Base-by-base conservation (phyloP, 2,329 filamentous ascomycete species). In the Ophiostoma novo-ulmi region DNA sequence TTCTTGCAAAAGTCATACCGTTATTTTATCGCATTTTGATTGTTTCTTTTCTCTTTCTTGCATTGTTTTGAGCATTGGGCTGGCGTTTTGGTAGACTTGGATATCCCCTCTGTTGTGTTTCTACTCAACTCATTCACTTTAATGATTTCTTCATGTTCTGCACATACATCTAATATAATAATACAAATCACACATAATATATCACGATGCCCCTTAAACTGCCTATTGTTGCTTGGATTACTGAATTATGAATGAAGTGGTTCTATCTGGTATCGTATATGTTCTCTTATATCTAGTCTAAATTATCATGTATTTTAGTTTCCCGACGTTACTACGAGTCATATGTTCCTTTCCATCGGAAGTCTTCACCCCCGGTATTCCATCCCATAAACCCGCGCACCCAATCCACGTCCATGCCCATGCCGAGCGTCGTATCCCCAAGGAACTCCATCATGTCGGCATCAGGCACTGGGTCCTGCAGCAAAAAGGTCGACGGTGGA, bases 361-460 rank as follows among this genome's bases (percentile, higher is more conserved):
- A 72, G 44, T 73, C 73, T 44, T 72, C 41, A 1, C 70, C 66
- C 3, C 72, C 63, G 2, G 70, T 14, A 13, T 72, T 71, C 74
- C 74, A 75, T 69, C 74, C 74, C 69, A 74, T 67, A 36, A 74
- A 72, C 13, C 39, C 41, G 8, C 64, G 38, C 35, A 71, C 68
- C 73, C 73, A 74, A 5, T 70, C 71, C 70, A 71, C 69, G 22
- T 71, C 66, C 6, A 67, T 31, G 11, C 69, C 70, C 26, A 67
- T 41, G 1, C 71, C 71, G 11, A 70, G 58, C 10, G 67, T 61
- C 11, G 31, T 67, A 22, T 73, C 70, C 3, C 41, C 71, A 3
- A 73, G 35, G 5, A 72, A 69, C 5, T 66, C 55, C 3, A 69
- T 68, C 71, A 72, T 72, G 26, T 72, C 71, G 0, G 67, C 61